Evolutionary conservation across 768 basidiomycete genomes (phyloP).

Genomic region (Boletales sp.): DNA sequence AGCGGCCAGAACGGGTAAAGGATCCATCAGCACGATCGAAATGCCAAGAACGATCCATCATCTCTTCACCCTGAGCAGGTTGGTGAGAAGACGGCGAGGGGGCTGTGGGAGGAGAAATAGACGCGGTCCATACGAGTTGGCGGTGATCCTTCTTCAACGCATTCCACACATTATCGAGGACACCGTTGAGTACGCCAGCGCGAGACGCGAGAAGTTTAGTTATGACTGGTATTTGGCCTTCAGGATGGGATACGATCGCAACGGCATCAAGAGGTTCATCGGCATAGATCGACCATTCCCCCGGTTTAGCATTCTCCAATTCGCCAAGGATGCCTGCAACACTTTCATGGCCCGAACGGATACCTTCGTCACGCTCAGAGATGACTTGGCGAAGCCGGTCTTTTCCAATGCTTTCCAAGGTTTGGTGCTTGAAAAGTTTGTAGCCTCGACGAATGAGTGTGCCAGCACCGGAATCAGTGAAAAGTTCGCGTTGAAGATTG

Average conservation of each 20-base stretch:
- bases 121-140: slow-evolving; percentile 96
- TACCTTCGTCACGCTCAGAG: slow-evolving; percentile 92
- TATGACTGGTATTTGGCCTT: slow-evolving; percentile 85
- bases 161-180: slow-evolving; percentile 96
- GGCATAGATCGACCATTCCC: slow-evolving; percentile 94
- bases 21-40: slow-evolving; percentile 98
- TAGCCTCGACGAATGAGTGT: slow-evolving; percentile 98
- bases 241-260: slow-evolving; percentile 90
- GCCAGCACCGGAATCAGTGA: slow-evolving; percentile 97
- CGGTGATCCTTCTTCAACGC: slow-evolving; percentile 95
- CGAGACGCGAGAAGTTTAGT: slow-evolving; percentile 89
- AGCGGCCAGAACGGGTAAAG: slow-evolving; percentile 92
- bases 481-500: slow-evolving; percentile 94
- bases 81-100: slow-evolving; percentile 3
- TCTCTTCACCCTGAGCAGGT: slow-evolving; percentile 67
- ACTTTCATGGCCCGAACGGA: slow-evolving; percentile 75
- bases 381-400: slow-evolving; percentile 94
- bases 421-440: slow-evolving; percentile 89
- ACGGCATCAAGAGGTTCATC: slow-evolving; percentile 96
- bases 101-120: slow-evolving; percentile 37
- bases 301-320: slow-evolving; percentile 64
- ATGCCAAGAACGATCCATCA: slow-evolving; percentile 87
- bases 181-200: slow-evolving; percentile 87
- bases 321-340: slow-evolving; percentile 74
- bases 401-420: slow-evolving; percentile 80